phyloP scores from a whole-genome alignment of 805 yeast species.

The Wilhelminamyces savonicus region DNA sequence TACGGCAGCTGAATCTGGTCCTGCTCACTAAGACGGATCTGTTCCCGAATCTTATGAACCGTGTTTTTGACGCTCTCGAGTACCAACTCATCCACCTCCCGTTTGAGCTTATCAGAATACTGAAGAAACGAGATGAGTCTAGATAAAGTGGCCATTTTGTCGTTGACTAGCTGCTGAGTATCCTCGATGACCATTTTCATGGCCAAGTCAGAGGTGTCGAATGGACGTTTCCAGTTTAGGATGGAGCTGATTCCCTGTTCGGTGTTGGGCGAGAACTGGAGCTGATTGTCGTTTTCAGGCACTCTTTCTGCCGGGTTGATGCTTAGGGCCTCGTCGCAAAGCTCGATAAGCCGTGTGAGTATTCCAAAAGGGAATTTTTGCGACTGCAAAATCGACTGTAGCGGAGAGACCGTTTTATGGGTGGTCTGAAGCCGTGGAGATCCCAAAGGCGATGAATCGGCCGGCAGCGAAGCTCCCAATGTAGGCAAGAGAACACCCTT shows the following conservation, averaged over 20 bases:
- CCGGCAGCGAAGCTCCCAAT: constrained; percentile 4
- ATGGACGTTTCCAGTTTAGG: constrained; percentile 34
- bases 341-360: constrained; percentile 48
- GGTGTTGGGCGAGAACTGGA: constrained; percentile 53
- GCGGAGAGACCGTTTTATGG: constrained; percentile 7
- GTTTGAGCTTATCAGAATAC: constrained; percentile 69
- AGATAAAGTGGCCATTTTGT: constrained; percentile 63
- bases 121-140: constrained; percentile 69
- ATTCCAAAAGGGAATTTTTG: constrained; percentile 59
- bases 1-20: too few species aligned
- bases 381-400: constrained; percentile 35
- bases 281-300: constrained; percentile 38
- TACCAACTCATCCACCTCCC: constrained; percentile 70
- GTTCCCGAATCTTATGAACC: constrained; percentile 45
- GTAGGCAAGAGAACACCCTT: constrained; percentile 54
- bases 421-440: constrained; percentile 11
- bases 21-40: constrained; percentile 12
- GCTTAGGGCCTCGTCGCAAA: constrained; percentile 68
- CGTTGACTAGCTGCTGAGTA: constrained; percentile 52
- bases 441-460: constrained; percentile 13
- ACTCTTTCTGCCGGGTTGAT: constrained; percentile 61
- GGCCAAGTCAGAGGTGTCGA: constrained; percentile 59
- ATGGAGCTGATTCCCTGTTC: constrained; percentile 47
- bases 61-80: constrained; percentile 58
- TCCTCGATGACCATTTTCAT: constrained; percentile 58